Percentiles rank a stretch among this genome's conserved stretches.
Evolutionary conservation across 1,284 basidiomycete species (phyloP).

Genomic region (Mycena citricolor): DNA sequence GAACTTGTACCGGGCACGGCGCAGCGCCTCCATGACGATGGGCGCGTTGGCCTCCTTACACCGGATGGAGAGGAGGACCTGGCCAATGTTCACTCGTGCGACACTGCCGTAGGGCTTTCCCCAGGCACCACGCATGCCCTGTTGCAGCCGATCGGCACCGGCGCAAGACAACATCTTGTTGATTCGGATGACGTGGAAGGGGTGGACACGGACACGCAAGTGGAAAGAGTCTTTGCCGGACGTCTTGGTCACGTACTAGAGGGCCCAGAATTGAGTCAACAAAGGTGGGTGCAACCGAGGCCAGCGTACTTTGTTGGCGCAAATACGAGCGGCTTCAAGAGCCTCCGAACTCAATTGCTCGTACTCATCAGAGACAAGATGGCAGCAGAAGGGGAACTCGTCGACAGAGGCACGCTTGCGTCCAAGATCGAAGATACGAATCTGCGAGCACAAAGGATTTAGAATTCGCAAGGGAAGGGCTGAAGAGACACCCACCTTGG

Average conservation of each 20-base stretch:
- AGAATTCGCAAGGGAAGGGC: conserved; percentile 14
- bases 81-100: conserved; percentile 95
- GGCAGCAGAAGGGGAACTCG: conserved; percentile 96
- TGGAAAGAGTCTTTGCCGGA: conserved; percentile 99
- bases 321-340: conserved; percentile 97
- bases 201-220: conserved; percentile 95
- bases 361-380: conserved; percentile 98
- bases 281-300: neutral
- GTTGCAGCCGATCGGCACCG: conserved; percentile 72
- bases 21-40: conserved; percentile 95
- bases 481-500: conserved; percentile 58
- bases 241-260: conserved; percentile 94
- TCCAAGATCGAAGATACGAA: conserved; percentile 92
- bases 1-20: conserved; percentile 99
- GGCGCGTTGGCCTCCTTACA: conserved; percentile 87
- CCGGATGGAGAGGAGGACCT: conserved; percentile 95
- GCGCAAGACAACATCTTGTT: conserved; percentile 74
- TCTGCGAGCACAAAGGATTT: conserved; percentile 43
- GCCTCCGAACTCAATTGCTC: conserved; percentile 97
- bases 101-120: conserved; percentile 98
- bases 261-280: neutral
- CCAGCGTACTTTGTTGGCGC: conserved; percentile 81
- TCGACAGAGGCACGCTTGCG: conserved; percentile 95
- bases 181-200: conserved; percentile 98
- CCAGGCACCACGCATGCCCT: conserved; percentile 99